phyloP scores from a whole-genome alignment of 1,139 yeast genomes.

The Meyerozyma guilliermondii region DNA sequence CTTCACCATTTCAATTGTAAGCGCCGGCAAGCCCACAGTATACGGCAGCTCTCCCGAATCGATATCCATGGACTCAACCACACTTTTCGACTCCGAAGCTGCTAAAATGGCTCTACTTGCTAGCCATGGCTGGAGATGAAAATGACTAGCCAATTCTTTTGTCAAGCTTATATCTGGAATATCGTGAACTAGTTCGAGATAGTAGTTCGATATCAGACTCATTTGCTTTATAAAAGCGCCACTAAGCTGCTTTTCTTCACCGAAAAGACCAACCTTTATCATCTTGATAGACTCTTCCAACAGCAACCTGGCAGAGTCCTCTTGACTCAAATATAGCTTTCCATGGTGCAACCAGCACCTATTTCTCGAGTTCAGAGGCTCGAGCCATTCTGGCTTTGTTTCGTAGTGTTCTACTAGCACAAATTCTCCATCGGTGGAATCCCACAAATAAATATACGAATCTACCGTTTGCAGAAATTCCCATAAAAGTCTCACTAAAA shows the following conservation, averaged over 20 bases:
- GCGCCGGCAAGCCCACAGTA: background rate
- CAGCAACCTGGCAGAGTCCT: background rate
- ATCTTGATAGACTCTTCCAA: background rate
- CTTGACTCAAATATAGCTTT: background rate
- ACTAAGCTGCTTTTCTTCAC: background rate
- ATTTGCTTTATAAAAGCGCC: background rate
- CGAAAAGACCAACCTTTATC: background rate
- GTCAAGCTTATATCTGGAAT: background rate
- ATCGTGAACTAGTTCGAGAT: background rate
- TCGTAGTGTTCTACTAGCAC: background rate
- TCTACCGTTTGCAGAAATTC: background rate
- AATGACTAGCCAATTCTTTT: background rate
- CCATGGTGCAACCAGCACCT: background rate
- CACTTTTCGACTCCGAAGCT: background rate
- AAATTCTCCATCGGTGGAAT: background rate
- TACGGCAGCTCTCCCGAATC: background rate
- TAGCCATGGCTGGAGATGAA: background rate
- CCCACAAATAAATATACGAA: background rate
- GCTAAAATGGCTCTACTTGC: background rate
- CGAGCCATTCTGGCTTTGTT: background rate
- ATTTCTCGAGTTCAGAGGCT: background rate
- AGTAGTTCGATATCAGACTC: background rate
- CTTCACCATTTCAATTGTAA: background rate
- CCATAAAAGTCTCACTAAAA: background rate
- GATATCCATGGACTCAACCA: background rate